phyloP scores from a whole-genome alignment of 345 rosid species.

The Cardamine occulta region DNA sequence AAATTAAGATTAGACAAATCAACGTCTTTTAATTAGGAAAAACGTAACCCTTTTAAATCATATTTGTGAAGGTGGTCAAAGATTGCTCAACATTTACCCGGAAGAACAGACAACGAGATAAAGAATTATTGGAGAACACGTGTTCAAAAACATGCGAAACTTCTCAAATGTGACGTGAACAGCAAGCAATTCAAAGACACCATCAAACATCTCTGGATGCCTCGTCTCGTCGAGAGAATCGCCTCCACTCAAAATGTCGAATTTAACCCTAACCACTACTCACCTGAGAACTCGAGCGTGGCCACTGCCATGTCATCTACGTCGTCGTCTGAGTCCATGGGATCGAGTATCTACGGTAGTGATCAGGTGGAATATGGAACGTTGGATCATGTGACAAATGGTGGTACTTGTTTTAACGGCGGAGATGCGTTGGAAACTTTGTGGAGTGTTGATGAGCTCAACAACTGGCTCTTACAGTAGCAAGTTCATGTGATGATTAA shows the following conservation, averaged over 20 bases:
- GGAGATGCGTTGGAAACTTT: slow-evolving; percentile 2
- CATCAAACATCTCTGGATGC: slow-evolving; percentile 59
- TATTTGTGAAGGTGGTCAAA: slow-evolving; percentile 60
- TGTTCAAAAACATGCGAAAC: slow-evolving; percentile 66
- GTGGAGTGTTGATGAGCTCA: slow-evolving; percentile 38
- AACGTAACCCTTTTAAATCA: not conserved
- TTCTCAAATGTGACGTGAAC: slow-evolving; percentile 60
- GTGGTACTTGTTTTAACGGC: not conserved
- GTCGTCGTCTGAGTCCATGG: slow-evolving; percentile 9
- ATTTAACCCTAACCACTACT: slow-evolving; percentile 1
- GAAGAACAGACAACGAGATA: slow-evolving; percentile 79
- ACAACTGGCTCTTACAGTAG: slow-evolving; percentile 26
- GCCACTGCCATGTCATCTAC: slow-evolving; percentile 22
- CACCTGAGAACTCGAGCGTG: slow-evolving; percentile 17
- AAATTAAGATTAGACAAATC: not conserved
- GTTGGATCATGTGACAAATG: slow-evolving; percentile 18
- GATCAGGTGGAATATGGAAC: slow-evolving; percentile 10
- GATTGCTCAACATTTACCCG: slow-evolving; percentile 75
- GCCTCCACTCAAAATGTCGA: slow-evolving; percentile 2
- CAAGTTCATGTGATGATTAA: slow-evolving; percentile 3
- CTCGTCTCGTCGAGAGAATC: slow-evolving; percentile 41
- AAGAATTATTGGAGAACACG: slow-evolving; percentile 85
- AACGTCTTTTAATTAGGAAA: not conserved
- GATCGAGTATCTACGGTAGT: slow-evolving; percentile 19
- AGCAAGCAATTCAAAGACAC: slow-evolving; percentile 60